Evolutionary conservation across 2,329 filamentous ascomycete species (phyloP).

Genomic region (Alternaria alternata): DNA sequence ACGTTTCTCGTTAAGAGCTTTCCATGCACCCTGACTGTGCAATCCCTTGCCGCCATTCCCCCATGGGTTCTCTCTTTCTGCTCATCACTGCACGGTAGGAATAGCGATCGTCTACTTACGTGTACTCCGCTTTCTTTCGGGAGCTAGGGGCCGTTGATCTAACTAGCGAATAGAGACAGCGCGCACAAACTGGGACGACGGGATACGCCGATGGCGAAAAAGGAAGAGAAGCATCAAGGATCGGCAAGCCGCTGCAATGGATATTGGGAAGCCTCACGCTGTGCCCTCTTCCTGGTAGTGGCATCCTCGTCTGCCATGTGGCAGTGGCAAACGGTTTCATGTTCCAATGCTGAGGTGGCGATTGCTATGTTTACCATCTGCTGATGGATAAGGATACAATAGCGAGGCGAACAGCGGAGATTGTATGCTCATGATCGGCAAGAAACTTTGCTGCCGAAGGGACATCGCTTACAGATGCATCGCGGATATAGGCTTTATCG

Average conservation of each 20-base stretch:
- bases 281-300: background rate
- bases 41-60: slow-evolving; percentile 4
- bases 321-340: slow-evolving; percentile 12
- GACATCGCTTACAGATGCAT: slow-evolving; percentile 6
- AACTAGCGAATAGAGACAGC: background rate
- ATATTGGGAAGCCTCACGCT: slow-evolving; percentile 7
- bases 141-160: slow-evolving; percentile 3
- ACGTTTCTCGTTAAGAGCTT: slow-evolving; percentile 8
- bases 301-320: slow-evolving; percentile 16
- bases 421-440: slow-evolving; percentile 1
- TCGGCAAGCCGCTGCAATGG: slow-evolving; percentile 12
- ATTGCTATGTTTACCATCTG: slow-evolving; percentile 9
- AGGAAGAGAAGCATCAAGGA: slow-evolving; percentile 4
- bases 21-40: slow-evolving; percentile 1
- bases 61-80: background rate
- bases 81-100: slow-evolving; percentile 2
- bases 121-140: slow-evolving; percentile 6
- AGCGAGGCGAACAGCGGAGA: background rate
- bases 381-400: background rate
- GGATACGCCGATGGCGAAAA: slow-evolving; percentile 14
- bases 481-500: slow-evolving; percentile 9
- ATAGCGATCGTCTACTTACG: slow-evolving; percentile 8
- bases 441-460: background rate
- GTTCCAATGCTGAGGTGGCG: slow-evolving; percentile 6
- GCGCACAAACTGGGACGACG: slow-evolving; percentile 2